Percentiles rank a stretch among this genome's conserved stretches.
These are phyloP conservation scores for Glycine latifolia DNA, from an alignment of 306 rosid genomes.

Conservation along the genomic window DNA sequence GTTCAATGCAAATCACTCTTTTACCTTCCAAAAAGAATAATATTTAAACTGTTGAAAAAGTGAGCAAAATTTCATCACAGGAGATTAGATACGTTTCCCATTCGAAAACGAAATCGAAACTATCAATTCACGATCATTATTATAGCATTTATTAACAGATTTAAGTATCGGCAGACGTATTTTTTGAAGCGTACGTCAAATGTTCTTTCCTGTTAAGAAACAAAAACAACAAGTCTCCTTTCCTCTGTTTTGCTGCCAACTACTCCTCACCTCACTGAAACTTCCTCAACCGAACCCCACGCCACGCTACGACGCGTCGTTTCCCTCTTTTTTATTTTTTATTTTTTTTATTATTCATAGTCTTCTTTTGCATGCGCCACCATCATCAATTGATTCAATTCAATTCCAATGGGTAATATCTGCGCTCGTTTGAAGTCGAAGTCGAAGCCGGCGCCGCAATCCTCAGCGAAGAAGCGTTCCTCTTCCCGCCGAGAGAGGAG, in stretches of 20 bases:
- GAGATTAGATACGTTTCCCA: slow-evolving; percentile 1
- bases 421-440: slow-evolving; percentile 68
- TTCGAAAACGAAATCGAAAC: neutral
- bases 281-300: slow-evolving; percentile 27
- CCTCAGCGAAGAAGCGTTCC: slow-evolving; percentile 63
- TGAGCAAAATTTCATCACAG: neutral
- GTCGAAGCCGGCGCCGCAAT: slow-evolving; percentile 50
- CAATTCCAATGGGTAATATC: slow-evolving; percentile 76
- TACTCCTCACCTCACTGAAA: slow-evolving; percentile 3
- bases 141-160: neutral
- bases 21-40: no score
- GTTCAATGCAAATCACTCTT: no score
- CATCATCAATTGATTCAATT: neutral
- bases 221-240: slow-evolving; percentile 23
- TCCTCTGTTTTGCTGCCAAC: slow-evolving; percentile 17
- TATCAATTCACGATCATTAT: slow-evolving; percentile 14
- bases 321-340: no score
- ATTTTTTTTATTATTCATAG: neutral
- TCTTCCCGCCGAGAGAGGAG: slow-evolving; percentile 62
- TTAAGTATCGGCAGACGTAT: neutral
- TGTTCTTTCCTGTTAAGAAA: slow-evolving; percentile 2
- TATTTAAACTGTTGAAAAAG: neutral
- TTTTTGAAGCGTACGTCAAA: slow-evolving; percentile 40
- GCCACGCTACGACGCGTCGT: neutral
- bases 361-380: slow-evolving; percentile 51